Percentiles rank a stretch among this genome's conserved stretches.
phyloP scores from a whole-genome alignment of 1,284 basidiomycete species.

The Heterobasidion occidentale region DNA sequence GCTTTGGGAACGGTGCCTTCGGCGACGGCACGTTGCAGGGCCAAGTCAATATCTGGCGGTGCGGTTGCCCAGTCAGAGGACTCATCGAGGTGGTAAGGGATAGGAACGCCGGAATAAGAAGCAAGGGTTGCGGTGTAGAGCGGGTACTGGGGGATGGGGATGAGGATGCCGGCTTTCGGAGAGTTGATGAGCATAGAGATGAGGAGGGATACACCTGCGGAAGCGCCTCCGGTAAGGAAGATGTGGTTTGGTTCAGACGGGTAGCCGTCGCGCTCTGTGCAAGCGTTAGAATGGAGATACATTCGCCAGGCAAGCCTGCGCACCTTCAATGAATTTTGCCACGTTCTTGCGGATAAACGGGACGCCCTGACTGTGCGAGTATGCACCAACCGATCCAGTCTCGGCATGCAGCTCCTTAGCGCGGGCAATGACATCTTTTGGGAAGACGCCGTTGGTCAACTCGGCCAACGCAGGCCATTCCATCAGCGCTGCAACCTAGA shows the following conservation, averaged over 20 bases:
- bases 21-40: conserved; percentile 60
- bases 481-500: conserved; percentile 80
- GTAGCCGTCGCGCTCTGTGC: conserved; percentile 80
- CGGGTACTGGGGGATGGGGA: conserved; percentile 98
- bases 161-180: conserved; percentile 71
- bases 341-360: conserved; percentile 85
- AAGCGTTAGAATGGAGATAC: background rate
- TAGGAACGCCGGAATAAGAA: conserved; percentile 70
- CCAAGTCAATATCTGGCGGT: conserved; percentile 57
- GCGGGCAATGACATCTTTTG: conserved; percentile 78
- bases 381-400: conserved; percentile 93
- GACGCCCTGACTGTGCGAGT: conserved; percentile 94
- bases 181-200: conserved; percentile 75
- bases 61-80: conserved; percentile 82
- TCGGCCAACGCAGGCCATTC: conserved; percentile 88
- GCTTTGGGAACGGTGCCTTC: conserved; percentile 69
- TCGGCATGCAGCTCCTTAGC: conserved; percentile 77
- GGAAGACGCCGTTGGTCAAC: conserved; percentile 75
- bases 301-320: conserved; percentile 15
- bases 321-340: conserved; percentile 84
- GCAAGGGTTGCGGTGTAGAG: conserved; percentile 94
- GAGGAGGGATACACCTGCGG: conserved; percentile 84
- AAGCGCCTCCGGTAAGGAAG: conserved; percentile 93
- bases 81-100: conserved; percentile 91
- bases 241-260: conserved; percentile 81